Percentiles rank a stretch among this genome's conserved stretches.
Conservation (phyloP, 192 early-diverging fungal species). For the Powellomyces hirtus region DNA sequence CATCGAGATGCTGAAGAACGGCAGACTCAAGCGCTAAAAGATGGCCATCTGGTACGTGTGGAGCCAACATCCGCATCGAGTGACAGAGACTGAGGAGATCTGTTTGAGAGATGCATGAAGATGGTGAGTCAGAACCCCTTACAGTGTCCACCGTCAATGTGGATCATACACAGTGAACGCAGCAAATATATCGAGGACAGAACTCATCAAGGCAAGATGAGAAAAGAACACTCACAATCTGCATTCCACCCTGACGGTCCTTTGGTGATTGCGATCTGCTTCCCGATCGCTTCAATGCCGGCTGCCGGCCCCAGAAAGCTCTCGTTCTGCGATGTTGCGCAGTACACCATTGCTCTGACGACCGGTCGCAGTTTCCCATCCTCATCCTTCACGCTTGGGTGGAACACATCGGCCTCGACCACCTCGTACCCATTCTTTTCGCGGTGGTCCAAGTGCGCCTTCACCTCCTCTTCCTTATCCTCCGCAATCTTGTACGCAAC, state of each 20-base stretch:
- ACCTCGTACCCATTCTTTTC: slow-evolving; percentile 87
- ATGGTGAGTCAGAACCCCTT: not conserved
- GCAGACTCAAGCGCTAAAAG: slow-evolving; percentile 3
- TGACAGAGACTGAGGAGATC: slow-evolving; percentile 20
- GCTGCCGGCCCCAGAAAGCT: slow-evolving; percentile 73
- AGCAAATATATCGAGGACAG: not conserved
- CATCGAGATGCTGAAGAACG: slow-evolving; percentile 1
- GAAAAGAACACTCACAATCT: slow-evolving; percentile 22
- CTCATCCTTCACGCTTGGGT: slow-evolving; percentile 11
- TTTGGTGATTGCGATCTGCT: slow-evolving; percentile 59
- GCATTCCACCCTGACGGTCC: slow-evolving; percentile 46
- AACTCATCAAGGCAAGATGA: not conserved
- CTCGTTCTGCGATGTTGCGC: slow-evolving; percentile 71
- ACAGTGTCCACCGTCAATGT: too few relatives aligned
- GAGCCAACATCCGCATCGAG: slow-evolving; percentile 24
- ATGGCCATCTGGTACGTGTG: slow-evolving; percentile 11
- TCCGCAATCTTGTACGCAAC: slow-evolving; percentile 76
- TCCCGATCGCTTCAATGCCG: slow-evolving; percentile 56
- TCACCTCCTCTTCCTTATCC: slow-evolving; percentile 62
- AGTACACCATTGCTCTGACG: slow-evolving; percentile 72
- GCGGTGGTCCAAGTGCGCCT: slow-evolving; percentile 75
- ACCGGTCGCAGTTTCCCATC: not conserved
- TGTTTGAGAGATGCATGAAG: not conserved
- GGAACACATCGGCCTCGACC: slow-evolving; percentile 64
- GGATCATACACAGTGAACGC: not conserved